Percentiles rank a stretch among this genome's conserved stretches.
phyloP scores from a whole-genome alignment of 257 asterid species.

The Cinchona pubescens region DNA sequence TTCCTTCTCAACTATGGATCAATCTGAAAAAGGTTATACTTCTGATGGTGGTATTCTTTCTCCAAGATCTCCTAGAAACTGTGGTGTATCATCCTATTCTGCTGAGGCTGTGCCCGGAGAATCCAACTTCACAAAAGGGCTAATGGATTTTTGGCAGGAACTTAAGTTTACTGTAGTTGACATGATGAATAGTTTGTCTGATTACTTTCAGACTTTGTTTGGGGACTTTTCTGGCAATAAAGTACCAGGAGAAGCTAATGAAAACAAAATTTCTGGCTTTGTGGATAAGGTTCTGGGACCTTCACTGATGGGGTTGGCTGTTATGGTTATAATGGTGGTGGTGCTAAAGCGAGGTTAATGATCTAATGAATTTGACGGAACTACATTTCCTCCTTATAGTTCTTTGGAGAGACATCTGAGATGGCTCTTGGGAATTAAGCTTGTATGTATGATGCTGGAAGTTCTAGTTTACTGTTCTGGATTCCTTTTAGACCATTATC shows the following conservation, averaged over 20 bases:
- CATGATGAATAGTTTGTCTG: constrained; percentile 65
- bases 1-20: neutral
- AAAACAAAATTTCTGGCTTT: constrained; percentile 26
- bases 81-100: neutral
- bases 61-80: constrained; percentile 19
- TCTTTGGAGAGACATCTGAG: neutral
- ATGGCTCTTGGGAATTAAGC: neutral
- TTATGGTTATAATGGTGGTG: constrained; percentile 45
- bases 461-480: neutral
- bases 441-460: neutral
- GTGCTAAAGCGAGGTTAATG: constrained; percentile 30
- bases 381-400: neutral
- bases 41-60: constrained; percentile 20
- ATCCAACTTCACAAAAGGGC: neutral
- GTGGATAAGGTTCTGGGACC: constrained; percentile 40
- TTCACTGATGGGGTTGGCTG: constrained; percentile 63
- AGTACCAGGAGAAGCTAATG: constrained; percentile 25
- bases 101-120: constrained; percentile 10
- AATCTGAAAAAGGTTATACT: constrained; percentile 7
- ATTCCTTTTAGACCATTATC: neutral
- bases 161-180: constrained; percentile 43
- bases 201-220: constrained; percentile 49
- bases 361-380: constrained; percentile 28
- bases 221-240: constrained; percentile 35
- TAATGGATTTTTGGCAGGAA: constrained; percentile 25